phyloP scores from a whole-genome alignment of 129 eudicot genomes.

The Tanacetum coccineum region DNA sequence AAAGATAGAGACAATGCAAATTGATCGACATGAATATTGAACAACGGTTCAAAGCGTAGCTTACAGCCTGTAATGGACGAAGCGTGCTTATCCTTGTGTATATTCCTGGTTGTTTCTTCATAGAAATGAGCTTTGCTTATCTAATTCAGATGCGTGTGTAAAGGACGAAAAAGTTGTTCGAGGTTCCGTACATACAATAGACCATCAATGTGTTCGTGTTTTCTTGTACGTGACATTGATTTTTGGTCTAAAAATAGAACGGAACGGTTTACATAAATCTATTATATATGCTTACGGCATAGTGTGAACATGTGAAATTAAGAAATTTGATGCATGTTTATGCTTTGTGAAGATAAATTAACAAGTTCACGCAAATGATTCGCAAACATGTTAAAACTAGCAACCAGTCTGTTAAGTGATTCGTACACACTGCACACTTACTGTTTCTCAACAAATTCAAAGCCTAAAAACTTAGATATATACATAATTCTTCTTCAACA shows the following conservation, averaged over 20 bases:
- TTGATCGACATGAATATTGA: constrained; percentile 1
- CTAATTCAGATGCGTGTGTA: not conserved
- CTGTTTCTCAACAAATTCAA: too few relatives aligned
- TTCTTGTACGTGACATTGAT: not conserved
- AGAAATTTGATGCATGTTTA: not conserved
- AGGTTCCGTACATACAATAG: constrained; percentile 11
- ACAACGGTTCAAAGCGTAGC: not conserved
- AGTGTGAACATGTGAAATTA: too few relatives aligned
- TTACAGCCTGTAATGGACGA: not conserved
- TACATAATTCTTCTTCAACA: too few relatives aligned
- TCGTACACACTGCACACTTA: too few relatives aligned
- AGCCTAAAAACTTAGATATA: too few relatives aligned
- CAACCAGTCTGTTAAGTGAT: too few relatives aligned
- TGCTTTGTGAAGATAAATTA: not conserved
- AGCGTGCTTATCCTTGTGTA: constrained; percentile 12
- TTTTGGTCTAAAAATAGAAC: constrained; percentile 4
- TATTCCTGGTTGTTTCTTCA: not conserved
- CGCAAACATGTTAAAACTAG: too few relatives aligned
- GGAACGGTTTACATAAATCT: not conserved
- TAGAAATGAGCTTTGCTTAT: not conserved
- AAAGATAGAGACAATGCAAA: not conserved
- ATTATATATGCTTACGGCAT: not conserved
- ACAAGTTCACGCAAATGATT: not conserved
- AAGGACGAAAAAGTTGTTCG: constrained; percentile 2
- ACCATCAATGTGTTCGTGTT: constrained; percentile 4